Percentiles rank a stretch among this genome's conserved stretches.
Evolutionary conservation across 345 rosid genomes (phyloP).

Genomic region (Cardiospermum halicacabum): DNA sequence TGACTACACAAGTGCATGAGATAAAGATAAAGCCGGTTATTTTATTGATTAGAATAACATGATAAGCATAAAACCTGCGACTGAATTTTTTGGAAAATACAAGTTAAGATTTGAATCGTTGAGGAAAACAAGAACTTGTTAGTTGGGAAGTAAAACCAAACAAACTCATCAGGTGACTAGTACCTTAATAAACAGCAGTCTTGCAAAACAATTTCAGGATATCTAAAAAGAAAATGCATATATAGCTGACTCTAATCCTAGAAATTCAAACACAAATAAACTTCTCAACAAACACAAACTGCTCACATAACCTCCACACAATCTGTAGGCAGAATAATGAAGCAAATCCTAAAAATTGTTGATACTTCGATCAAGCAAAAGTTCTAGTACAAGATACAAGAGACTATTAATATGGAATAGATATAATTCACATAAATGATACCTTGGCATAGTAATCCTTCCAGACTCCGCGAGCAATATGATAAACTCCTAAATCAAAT

Average conservation of each 20-base stretch:
- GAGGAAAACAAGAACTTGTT: not conserved
- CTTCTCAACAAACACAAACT: not conserved
- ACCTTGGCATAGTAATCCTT: slow-evolving; percentile 94
- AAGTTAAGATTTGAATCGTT: not conserved
- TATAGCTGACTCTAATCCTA: not conserved
- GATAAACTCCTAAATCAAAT: slow-evolving; percentile 88
- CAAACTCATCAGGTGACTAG: not conserved
- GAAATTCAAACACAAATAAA: not conserved
- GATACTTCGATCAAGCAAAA: not conserved
- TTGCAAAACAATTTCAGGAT: not conserved
- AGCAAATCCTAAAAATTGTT: not conserved
- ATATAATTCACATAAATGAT: no score
- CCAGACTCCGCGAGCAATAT: slow-evolving; percentile 90
- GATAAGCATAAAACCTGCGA: not conserved
- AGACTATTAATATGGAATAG: not conserved
- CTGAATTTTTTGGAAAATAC: not conserved
- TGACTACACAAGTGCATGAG: not conserved
- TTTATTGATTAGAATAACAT: not conserved
- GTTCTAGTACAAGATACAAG: not conserved
- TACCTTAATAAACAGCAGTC: no score
- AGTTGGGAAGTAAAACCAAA: not conserved
- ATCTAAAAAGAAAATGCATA: not conserved
- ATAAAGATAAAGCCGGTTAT: not conserved
- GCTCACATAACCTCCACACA: no score
- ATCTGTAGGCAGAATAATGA: not conserved